Evolutionary conservation across 768 basidiomycete species (phyloP).

Genomic region (Russula vinacea): DNA sequence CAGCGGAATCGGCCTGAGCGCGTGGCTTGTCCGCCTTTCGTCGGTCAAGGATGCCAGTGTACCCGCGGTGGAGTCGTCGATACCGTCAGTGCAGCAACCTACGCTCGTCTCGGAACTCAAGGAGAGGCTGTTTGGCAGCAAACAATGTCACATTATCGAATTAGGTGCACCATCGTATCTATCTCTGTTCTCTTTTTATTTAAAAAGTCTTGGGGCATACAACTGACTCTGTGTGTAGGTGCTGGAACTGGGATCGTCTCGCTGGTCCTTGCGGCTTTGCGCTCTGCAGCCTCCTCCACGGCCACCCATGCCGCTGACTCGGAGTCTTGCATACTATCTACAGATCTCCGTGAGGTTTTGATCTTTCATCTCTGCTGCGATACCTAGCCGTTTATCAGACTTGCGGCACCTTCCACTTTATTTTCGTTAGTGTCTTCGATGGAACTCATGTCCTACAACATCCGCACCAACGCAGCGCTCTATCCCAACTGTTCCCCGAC

Average conservation of each 20-base stretch:
- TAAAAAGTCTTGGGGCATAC: neutral
- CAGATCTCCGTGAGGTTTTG: slow-evolving; percentile 27
- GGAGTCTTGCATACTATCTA: slow-evolving; percentile 29
- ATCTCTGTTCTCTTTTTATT: too few relatives aligned
- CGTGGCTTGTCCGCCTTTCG: slow-evolving; percentile 58
- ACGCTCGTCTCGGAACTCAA: slow-evolving; percentile 32
- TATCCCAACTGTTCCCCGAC: slow-evolving; percentile 36
- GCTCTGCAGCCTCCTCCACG: slow-evolving; percentile 40
- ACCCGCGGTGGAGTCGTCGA: neutral
- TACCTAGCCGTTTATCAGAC: neutral
- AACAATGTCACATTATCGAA: slow-evolving; percentile 55
- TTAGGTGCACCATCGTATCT: slow-evolving; percentile 43
- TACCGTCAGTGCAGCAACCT: neutral
- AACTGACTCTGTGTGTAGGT: slow-evolving; percentile 43
- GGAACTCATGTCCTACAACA: slow-evolving; percentile 71
- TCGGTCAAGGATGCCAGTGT: neutral
- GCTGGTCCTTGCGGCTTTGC: slow-evolving; percentile 57
- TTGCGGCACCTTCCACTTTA: too few relatives aligned
- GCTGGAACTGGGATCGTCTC: slow-evolving; percentile 84
- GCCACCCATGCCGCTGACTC: too few relatives aligned
- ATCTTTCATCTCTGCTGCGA: neutral
- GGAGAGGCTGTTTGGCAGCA: slow-evolving; percentile 42
- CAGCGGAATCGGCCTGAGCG: slow-evolving; percentile 80
- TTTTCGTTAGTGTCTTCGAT: slow-evolving; percentile 66
- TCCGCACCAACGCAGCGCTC: slow-evolving; percentile 44